Evolutionary conservation across 2,329 filamentous ascomycete genomes (phyloP), one percentile per base, ranked within the genome.

Genomic region (Fusarium camptoceras): DNA sequence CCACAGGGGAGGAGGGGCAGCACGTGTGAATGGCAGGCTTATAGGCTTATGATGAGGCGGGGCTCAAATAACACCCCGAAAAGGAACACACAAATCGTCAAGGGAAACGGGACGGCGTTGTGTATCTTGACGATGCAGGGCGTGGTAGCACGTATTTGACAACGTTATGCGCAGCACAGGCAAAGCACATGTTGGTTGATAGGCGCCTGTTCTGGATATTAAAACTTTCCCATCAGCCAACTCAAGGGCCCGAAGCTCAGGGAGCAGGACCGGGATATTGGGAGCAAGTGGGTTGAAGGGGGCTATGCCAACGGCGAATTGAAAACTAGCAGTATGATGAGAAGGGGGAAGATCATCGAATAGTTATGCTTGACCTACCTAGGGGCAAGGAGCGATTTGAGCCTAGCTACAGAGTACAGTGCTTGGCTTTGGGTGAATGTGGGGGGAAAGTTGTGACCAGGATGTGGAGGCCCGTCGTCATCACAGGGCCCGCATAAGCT

Each of bases 401-500:
- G 72, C 68, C 43, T 73, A 71, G 72, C 65, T 27, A 57, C 48
- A 49, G 68, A 71, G 71, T 27, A 57, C 48, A 49, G 68, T 72
- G 71, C 73, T 75, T 75, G 73, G 73, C 71, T 73, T 68, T 61
- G 59, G 24, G 54, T 41, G 48, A 57, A 42, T 71, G 71, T 73
- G 73, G 73, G 66, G 73, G 66, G 71, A 74, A 62, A 66, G 55
- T 31, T 47, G 34, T 47, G 63, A 60, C 59, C 50, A 65, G 64
- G 64, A 46, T 72, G 64, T 57, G 64, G 66, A 62, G 55, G 70
- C 30, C 44, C 39, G 56, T 74, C 73, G 73, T 75, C 73, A 74
- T 75, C 71, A 73, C 60, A 64, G 66, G 49, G 69, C 66, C 71
- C 61, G 68, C 73, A 75, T 70, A 64, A 72, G 71, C 68, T 64